Base-by-base conservation (phyloP, 1,139 yeast species). In the Scheffersomyces illinoinensis region DNA sequence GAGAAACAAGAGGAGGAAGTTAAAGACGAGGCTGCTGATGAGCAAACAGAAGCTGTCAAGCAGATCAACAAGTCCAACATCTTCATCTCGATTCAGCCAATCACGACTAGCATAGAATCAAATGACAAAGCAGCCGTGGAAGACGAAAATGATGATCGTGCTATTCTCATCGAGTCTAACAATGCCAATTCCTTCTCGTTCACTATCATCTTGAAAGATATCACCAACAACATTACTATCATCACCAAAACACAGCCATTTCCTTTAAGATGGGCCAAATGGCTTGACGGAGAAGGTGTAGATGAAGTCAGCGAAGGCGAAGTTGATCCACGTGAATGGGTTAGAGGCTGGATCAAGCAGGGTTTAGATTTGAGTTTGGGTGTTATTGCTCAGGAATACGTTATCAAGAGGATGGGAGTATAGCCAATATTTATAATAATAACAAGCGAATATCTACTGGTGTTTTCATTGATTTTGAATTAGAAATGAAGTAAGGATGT, bases 261-360 rank as follows among this genome's bases (percentile, higher is more conserved):
- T 79, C 99, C 99, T 10, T 71, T 86, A 52, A 87, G 86, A 69
- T 95, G 99, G 99, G 89, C 93, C 3, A 79, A 85, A 47, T 93
- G 98, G 97, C 78, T 92, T 26, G 89, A 88, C 66, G 89, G 81
- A 43, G 78, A 72, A 59, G 76, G 69, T 50, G 77, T 59, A 65
- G 71, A 64, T 5, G 73, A 66, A 8, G 66, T 24, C 4, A 80
- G 73, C 18, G 81, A 74, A 12, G 68, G 64, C 5, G 84, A 78
- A n/a, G 85, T 93, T 52, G 97, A 93, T 71, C 98, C 98, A 14
- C 82, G 92, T 56, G 97, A 91, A 64, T 95, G 99, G 99, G 96
- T 95, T n/a, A 83, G 85, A 56, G 95, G 87, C 60, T 93, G 98
- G 98, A 84, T 95, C 51, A 89, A 86, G 68, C 91, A 90, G 65